phyloP scores from a whole-genome alignment of 202 grass and related monocot species.

The Brachypodium distachyon region DNA sequence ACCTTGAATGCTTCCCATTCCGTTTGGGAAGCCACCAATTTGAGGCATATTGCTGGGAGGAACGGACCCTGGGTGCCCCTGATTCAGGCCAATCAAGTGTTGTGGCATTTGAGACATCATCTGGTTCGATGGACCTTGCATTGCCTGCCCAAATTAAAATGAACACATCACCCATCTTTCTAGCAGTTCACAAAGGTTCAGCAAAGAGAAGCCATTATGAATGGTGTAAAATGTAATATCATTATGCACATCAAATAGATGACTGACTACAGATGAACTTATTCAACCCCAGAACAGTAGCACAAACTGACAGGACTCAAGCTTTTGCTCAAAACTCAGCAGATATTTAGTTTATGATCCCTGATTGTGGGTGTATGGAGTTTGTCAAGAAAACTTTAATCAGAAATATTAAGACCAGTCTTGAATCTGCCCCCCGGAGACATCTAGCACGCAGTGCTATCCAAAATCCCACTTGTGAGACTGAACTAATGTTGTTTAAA shows the following conservation, averaged over 20 bases:
- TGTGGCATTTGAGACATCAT: slow-evolving; percentile 80
- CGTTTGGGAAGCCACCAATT: slow-evolving; percentile 68
- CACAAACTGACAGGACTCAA: not conserved
- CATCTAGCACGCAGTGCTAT: too few relatives aligned
- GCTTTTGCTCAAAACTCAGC: not conserved
- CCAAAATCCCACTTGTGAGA: too few relatives aligned
- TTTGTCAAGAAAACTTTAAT: too few relatives aligned
- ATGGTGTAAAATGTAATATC: slow-evolving; percentile 7
- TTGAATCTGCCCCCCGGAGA: too few relatives aligned
- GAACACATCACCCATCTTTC: not conserved
- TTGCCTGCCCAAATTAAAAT: slow-evolving; percentile 41
- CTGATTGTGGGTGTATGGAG: too few relatives aligned
- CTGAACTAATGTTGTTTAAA: too few relatives aligned
- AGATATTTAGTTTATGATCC: too few relatives aligned
- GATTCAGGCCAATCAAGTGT: slow-evolving; percentile 74
- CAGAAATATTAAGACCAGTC: too few relatives aligned
- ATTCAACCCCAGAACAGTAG: not conserved
- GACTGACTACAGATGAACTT: not conserved
- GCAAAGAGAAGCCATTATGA: not conserved
- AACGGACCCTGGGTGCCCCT: slow-evolving; percentile 45
- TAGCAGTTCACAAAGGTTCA: not conserved
- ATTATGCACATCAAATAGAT: not conserved
- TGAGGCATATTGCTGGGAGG: slow-evolving; percentile 50
- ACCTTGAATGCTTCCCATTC: slow-evolving; percentile 74
- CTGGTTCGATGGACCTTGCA: slow-evolving; percentile 73